phyloP scores from a whole-genome alignment of 2,329 filamentous ascomycete genomes.

The Clathrospora elynae region DNA sequence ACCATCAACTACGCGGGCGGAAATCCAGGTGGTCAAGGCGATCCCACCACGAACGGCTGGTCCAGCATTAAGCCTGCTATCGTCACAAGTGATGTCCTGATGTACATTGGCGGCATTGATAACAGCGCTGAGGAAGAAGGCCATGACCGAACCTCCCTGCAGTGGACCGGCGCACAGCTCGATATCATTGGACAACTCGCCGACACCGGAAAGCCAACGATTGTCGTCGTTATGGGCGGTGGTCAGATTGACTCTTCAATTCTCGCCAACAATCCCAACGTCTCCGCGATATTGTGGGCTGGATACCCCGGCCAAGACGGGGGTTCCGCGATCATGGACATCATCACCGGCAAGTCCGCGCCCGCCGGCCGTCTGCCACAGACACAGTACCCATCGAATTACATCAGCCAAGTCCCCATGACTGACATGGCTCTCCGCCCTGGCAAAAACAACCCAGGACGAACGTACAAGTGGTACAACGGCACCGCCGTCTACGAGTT shows the following conservation, averaged over 20 bases:
- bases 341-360: conserved; percentile 58
- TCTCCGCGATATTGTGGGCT: conserved; percentile 62
- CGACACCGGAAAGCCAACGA: conserved; percentile 54
- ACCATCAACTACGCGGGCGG: conserved; percentile 37
- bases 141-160: conserved; percentile 57
- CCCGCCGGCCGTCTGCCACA: conserved; percentile 62
- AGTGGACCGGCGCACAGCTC: conserved; percentile 60
- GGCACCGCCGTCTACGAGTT: conserved; percentile 58
- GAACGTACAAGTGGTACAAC: conserved; percentile 66
- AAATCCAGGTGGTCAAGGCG: conserved; percentile 30
- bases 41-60: conserved; percentile 37
- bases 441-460: conserved; percentile 53
- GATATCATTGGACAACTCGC: conserved; percentile 58
- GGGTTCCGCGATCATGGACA: conserved; percentile 61
- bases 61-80: conserved; percentile 18
- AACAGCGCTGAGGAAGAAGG: conserved; percentile 59
- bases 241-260: conserved; percentile 60
- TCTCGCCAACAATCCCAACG: conserved; percentile 54
- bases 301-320: conserved; percentile 67
- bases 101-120: conserved; percentile 64
- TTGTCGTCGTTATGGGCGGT: conserved; percentile 61
- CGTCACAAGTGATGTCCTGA: conserved; percentile 56
- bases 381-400: conserved; percentile 62
- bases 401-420: conserved; percentile 58
- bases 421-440: conserved; percentile 63